Evolutionary conservation across 2,329 filamentous ascomycete genomes (phyloP).

Genomic region (Metarhizium guizhouense): DNA sequence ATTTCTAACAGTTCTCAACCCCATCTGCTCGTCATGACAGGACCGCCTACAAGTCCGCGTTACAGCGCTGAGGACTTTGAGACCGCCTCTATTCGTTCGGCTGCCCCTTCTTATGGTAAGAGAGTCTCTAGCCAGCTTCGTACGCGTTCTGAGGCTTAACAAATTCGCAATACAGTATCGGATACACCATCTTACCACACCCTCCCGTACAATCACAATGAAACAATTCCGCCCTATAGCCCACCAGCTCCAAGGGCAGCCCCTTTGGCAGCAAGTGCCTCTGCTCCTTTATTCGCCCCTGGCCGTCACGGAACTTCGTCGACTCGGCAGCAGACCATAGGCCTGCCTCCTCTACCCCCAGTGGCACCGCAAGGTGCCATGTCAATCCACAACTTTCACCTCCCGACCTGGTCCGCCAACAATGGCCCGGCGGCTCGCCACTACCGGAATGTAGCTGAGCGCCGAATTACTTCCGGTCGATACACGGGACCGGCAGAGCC

Average conservation of each 20-base stretch:
- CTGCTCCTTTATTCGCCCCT: slow-evolving; percentile 3
- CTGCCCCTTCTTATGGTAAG: slow-evolving; percentile 60
- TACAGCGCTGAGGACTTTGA: slow-evolving; percentile 50
- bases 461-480: slow-evolving; percentile 42
- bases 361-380: slow-evolving; percentile 27
- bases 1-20: neutral
- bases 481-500: slow-evolving; percentile 21
- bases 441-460: slow-evolving; percentile 55
- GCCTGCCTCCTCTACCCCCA: slow-evolving; percentile 43
- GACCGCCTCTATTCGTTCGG: slow-evolving; percentile 56
- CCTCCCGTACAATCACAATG: slow-evolving; percentile 35
- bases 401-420: slow-evolving; percentile 49
- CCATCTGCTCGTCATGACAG: slow-evolving; percentile 20
- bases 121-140: slow-evolving; percentile 5
- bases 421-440: slow-evolving; percentile 46
- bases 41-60: slow-evolving; percentile 20
- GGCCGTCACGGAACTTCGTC: slow-evolving; percentile 15
- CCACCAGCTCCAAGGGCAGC: slow-evolving; percentile 17
- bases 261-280: slow-evolving; percentile 2
- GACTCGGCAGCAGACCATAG: slow-evolving; percentile 26
- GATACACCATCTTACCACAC: slow-evolving; percentile 58
- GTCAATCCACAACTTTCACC: slow-evolving; percentile 43
- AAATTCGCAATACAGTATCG: slow-evolving; percentile 39
- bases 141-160: neutral
- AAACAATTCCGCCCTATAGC: slow-evolving; percentile 40